Base-by-base conservation (phyloP, 306 rosid species). In the Cucurbita pepo region DNA sequence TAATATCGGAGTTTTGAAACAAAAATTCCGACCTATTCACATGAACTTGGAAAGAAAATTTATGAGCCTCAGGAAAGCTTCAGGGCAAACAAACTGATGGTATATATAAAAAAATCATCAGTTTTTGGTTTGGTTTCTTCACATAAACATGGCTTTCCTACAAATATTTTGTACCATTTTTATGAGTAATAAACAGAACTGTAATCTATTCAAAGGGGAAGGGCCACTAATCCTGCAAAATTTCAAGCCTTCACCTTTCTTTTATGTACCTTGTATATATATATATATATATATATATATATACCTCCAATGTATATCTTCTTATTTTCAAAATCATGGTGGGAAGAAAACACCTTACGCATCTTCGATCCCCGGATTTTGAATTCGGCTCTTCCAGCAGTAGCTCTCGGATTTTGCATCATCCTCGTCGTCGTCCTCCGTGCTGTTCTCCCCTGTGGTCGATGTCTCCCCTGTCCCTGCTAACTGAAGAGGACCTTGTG, bases 401-500 rank as follows among this genome's bases (percentile, higher is more conserved):
- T 81, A 83, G 77, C 87, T 82, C 84, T 91, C 97, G 0, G 95
- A 94, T 80, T 84, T 89, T 79, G 77, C 91, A 80, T 88, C 98
- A 80, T 88, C 98, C 22, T 86, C 96, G 10, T 93, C 91, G 21
- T 93, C 91, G 30, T 90, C 93, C 56, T 91, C 93, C 83, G 81
- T 75, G 84, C 88, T 85, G 54, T 90, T 93, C 8, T 71, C 77
- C 11, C 87, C 87, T 1, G 81, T 85, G 34, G 34, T 30, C 34
- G 34, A 30, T 0, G 34, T 30, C 34, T 71, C 77, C 11, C 87
- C 87, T 1, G 81, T 85, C 50, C 88, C 83, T 6, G 91, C 73
- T 71, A 95, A 84, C 77, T 89, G 95, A 69, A 95, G 90, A 45
- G 97, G 99, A 16, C 99, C 90, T 78, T 95, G 95, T 16, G 99